Percentiles rank a stretch among this genome's conserved stretches.
These are phyloP conservation scores for Penicillium olsonii DNA, from an alignment of 2,329 filamentous ascomycete genomes.

Conservation along the genomic window DNA sequence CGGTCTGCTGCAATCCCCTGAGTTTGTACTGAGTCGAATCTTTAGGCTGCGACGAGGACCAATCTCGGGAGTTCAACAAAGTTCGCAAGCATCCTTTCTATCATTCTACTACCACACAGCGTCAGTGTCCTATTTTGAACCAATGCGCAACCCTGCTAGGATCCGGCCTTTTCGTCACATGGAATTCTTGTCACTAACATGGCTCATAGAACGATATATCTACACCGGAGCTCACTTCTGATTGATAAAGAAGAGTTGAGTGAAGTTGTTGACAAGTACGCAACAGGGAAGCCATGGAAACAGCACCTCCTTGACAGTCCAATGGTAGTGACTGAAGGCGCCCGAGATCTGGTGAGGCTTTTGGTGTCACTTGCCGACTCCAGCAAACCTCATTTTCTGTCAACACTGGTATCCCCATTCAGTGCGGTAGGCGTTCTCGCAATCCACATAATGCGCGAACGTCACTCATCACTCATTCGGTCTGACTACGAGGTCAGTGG, in stretches of 20 bases:
- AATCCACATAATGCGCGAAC: slow-evolving; percentile 10
- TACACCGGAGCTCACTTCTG: slow-evolving; percentile 6
- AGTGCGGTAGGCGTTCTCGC: slow-evolving; percentile 10
- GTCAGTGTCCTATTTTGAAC: not conserved
- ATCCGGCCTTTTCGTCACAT: too few relatives aligned
- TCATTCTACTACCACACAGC: slow-evolving; percentile 7
- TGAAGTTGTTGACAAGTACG: slow-evolving; percentile 8
- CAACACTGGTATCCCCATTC: slow-evolving; percentile 8
- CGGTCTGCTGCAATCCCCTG: too few relatives aligned
- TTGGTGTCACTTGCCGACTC: slow-evolving; percentile 11
- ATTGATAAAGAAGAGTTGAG: slow-evolving; percentile 6
- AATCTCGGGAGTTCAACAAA: too few relatives aligned
- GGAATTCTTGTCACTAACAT: too few relatives aligned
- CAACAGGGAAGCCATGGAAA: slow-evolving; percentile 3
- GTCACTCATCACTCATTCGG: slow-evolving; percentile 9
- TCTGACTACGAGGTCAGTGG: slow-evolving; percentile 11
- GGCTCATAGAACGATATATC: not conserved
- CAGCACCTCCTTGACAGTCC: slow-evolving; percentile 5
- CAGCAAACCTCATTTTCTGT: slow-evolving; percentile 3
- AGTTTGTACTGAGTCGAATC: not conserved
- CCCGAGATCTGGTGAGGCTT: slow-evolving; percentile 10
- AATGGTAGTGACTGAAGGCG: slow-evolving; percentile 6
- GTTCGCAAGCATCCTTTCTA: not conserved
- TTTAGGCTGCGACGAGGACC: not conserved
- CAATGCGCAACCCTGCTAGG: too few relatives aligned